These are phyloP conservation scores for Ceratonia siliqua DNA, from an alignment of 306 rosid genomes.

Conservation along the genomic window DNA sequence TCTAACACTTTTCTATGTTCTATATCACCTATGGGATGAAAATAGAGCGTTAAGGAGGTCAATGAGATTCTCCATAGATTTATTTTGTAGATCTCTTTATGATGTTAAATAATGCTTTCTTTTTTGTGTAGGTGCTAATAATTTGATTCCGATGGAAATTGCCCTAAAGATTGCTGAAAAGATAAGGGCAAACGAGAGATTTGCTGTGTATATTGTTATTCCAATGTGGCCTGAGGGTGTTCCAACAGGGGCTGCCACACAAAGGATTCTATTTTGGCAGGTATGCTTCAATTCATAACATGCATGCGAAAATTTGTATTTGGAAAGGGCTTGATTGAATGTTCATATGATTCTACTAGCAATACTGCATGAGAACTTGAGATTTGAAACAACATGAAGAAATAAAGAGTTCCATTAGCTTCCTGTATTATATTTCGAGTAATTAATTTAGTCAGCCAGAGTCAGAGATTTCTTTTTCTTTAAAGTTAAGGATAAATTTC, in stretches of 20 bases:
- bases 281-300: constrained; percentile 45
- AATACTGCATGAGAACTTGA: neutral
- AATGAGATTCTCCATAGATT: neutral
- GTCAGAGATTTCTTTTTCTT: neutral
- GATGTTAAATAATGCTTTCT: constrained; percentile 27
- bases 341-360: neutral
- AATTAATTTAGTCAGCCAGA: neutral
- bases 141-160: constrained; percentile 97
- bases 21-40: constrained; percentile 11
- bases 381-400: neutral
- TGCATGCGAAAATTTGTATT: neutral
- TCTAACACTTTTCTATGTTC: neutral
- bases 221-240: constrained; percentile 99
- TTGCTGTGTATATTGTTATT: constrained; percentile 86
- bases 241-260: constrained; percentile 89
- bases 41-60: neutral
- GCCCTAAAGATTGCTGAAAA: constrained; percentile 91
- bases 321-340: neutral
- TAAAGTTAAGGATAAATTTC: neutral
- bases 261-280: constrained; percentile 99
- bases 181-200: constrained; percentile 88
- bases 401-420: neutral
- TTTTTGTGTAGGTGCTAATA: constrained; percentile 80
- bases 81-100: constrained; percentile 6
- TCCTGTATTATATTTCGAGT: neutral